A percentile compares a stretch with the other conserved stretches of the same genome.
Conservation (phyloP, 225 moss, liverwort and hornwort species). For the Sphagnum tenellum region DNA sequence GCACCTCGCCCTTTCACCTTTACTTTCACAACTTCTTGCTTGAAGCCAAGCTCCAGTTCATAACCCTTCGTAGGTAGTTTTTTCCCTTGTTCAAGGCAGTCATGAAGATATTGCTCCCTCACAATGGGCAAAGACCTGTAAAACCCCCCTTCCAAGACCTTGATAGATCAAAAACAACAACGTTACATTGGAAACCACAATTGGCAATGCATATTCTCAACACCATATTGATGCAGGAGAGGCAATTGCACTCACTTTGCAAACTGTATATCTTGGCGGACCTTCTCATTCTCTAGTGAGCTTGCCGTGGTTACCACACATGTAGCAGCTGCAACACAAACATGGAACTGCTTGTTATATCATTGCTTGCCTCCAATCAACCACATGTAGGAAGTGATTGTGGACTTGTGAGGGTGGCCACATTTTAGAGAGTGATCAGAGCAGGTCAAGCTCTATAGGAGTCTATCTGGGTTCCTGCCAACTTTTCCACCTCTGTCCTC, state of each 20-base stretch:
- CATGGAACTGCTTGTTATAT: neutral
- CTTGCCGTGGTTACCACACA: slow-evolving; percentile 72
- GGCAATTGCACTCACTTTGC: slow-evolving; percentile 41
- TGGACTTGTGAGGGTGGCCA: no score
- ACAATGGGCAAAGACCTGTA: slow-evolving; percentile 33
- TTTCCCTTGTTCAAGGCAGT: slow-evolving; percentile 59
- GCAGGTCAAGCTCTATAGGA: no score
- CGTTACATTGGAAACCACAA: no score
- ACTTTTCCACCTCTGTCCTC: no score
- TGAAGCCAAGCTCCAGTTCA: slow-evolving; percentile 46
- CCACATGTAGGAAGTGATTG: no score
- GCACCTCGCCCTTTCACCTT: slow-evolving; percentile 97
- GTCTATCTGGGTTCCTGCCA: no score
- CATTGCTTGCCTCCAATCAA: no score
- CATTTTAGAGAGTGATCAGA: no score
- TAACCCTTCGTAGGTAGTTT: slow-evolving; percentile 57
- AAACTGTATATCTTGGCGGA: slow-evolving; percentile 57
- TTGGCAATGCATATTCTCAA: no score
- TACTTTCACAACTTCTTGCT: slow-evolving; percentile 61
- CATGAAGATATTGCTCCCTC: slow-evolving; percentile 71
- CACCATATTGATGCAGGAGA: no score
- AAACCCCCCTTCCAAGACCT: no score
- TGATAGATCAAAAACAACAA: no score
- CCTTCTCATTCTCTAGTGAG: slow-evolving; percentile 65
- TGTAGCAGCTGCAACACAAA: slow-evolving; percentile 50